These are phyloP conservation scores for Backusella westeae DNA, from an alignment of 192 early-diverging fungal species.

Conservation along the genomic window DNA sequence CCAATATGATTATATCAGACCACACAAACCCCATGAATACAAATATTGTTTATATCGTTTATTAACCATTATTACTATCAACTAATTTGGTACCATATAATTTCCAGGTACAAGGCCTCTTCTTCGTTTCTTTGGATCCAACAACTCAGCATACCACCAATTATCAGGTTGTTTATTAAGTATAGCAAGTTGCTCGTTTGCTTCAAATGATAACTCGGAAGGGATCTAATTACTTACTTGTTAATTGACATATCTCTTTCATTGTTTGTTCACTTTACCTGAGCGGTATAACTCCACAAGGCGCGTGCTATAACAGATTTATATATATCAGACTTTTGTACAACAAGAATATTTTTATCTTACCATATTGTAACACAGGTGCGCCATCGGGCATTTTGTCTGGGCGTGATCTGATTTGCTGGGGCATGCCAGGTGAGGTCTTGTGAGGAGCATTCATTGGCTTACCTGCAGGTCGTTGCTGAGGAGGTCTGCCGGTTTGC, in stretches of 20 bases:
- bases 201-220: slow-evolving; percentile 7
- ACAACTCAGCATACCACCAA: slow-evolving; percentile 21
- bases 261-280: background rate
- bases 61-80: background rate
- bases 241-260: background rate
- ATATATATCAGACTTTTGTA: no score
- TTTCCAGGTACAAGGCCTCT: slow-evolving; percentile 23
- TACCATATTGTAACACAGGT: slow-evolving; percentile 13
- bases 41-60: no score
- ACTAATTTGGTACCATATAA: slow-evolving; percentile 14
- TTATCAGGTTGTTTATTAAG: slow-evolving; percentile 20
- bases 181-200: slow-evolving; percentile 17
- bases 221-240: slow-evolving; percentile 1
- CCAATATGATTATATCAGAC: no score
- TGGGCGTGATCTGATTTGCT: background rate
- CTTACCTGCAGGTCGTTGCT: background rate
- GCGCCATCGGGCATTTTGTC: slow-evolving; percentile 2
- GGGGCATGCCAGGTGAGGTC: background rate
- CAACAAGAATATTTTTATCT: background rate
- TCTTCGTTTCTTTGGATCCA: background rate
- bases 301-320: background rate
- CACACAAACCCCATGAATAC: no score
- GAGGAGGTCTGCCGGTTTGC: background rate
- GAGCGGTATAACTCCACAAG: slow-evolving; percentile 8
- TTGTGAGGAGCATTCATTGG: background rate